phyloP scores from a whole-genome alignment of 352 stramenopile genomes.

The Globisporangium solare region DNA sequence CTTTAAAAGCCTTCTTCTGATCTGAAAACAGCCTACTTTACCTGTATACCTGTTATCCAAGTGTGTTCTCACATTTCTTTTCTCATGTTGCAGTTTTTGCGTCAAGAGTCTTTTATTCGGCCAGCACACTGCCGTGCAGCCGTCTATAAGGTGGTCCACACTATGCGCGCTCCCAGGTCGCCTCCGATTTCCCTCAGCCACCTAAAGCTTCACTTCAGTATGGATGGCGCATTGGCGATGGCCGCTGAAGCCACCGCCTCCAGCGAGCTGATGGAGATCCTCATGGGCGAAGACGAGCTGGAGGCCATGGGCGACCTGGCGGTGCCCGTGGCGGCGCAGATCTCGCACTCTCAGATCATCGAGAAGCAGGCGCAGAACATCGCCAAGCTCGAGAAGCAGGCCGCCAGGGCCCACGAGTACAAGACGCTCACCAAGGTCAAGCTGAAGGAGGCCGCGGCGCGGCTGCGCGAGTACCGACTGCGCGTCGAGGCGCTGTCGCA shows the following conservation, averaged over 20 bases:
- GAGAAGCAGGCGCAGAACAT: constrained; percentile 56
- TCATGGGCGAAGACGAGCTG: constrained; percentile 12
- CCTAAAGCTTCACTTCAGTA: not conserved
- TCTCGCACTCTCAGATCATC: constrained; percentile 72
- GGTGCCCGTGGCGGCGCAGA: constrained; percentile 26
- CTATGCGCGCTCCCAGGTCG: not conserved
- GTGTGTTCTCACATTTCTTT: too few relatives aligned
- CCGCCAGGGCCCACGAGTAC: constrained; percentile 36
- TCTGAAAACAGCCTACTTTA: too few relatives aligned
- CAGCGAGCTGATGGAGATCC: constrained; percentile 10
- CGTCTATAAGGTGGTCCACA: not conserved
- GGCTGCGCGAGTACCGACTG: constrained; percentile 57
- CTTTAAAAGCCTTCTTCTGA: too few relatives aligned
- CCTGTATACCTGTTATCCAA: too few relatives aligned
- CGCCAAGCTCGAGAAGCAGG: constrained; percentile 37
- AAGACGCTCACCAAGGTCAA: constrained; percentile 53
- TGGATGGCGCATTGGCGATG: constrained; percentile 9
- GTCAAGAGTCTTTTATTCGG: too few relatives aligned
- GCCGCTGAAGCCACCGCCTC: not conserved
- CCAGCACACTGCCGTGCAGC: too few relatives aligned
- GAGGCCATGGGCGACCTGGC: constrained; percentile 7
- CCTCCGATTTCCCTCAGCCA: constrained; percentile 4
- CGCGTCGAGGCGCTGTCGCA: too few relatives aligned
- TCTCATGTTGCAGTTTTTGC: too few relatives aligned
- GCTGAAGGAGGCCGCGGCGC: constrained; percentile 59